These are phyloP conservation scores for Candolleomyces eurysporus DNA, from an alignment of 768 basidiomycete species.

Conservation along the genomic window DNA sequence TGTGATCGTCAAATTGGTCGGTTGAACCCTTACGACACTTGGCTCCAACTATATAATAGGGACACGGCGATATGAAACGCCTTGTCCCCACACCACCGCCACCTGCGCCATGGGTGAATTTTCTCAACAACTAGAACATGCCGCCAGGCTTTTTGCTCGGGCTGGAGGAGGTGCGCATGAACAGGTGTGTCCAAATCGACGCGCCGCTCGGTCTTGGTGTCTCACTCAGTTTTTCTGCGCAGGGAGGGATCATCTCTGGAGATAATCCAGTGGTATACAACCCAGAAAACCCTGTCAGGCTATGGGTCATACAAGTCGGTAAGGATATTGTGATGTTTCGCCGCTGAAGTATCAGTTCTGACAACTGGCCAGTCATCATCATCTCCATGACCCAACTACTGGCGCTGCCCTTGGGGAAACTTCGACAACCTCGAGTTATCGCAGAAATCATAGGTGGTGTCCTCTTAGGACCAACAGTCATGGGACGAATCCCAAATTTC, in stretches of 20 bases:
- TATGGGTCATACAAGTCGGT: slow-evolving; percentile 82
- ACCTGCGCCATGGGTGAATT: slow-evolving; percentile 47
- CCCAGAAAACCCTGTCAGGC: slow-evolving; percentile 59
- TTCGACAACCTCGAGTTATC: slow-evolving; percentile 88
- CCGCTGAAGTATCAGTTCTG: neutral
- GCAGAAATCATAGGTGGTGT: slow-evolving; percentile 92
- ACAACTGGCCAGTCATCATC: slow-evolving; percentile 62
- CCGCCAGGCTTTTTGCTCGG: slow-evolving; percentile 35
- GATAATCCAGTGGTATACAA: slow-evolving; percentile 65
- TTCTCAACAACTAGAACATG: slow-evolving; percentile 24
- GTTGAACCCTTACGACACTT: neutral
- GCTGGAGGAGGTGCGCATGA: slow-evolving; percentile 42
- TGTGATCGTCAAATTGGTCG: neutral
- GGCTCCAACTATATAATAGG: slow-evolving; percentile 1
- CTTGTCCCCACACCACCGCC: neutral
- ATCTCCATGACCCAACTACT: slow-evolving; percentile 77
- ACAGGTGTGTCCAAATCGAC: too few species aligned
- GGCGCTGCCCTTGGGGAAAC: slow-evolving; percentile 55
- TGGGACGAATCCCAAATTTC: slow-evolving; percentile 81
- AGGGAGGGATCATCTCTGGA: slow-evolving; percentile 80
- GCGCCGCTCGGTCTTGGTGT: too few species aligned
- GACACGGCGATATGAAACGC: neutral
- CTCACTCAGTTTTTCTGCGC: neutral
- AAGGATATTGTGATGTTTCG: slow-evolving; percentile 15
- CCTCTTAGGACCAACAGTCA: slow-evolving; percentile 72